Evolutionary conservation across 768 basidiomycete species (phyloP).

Genomic region (Tulasnella sp.): DNA sequence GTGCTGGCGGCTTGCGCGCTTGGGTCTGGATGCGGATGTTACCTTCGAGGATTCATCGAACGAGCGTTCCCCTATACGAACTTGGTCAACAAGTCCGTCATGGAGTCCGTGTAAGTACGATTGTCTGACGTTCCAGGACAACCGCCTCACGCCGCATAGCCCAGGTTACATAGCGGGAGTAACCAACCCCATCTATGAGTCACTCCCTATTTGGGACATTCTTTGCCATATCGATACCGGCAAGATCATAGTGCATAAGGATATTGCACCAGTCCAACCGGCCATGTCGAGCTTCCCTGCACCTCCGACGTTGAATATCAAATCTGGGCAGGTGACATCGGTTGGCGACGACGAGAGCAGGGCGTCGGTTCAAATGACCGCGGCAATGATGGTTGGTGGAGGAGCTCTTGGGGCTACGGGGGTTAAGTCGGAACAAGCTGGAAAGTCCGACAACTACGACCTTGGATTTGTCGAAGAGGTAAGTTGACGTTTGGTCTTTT

Average conservation of each 20-base stretch:
- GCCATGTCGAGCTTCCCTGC: slow-evolving; percentile 11
- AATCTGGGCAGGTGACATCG: background rate
- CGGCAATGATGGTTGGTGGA: slow-evolving; percentile 11
- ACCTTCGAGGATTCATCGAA: slow-evolving; percentile 79
- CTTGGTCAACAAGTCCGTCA: slow-evolving; percentile 45
- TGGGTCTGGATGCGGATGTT: slow-evolving; percentile 79
- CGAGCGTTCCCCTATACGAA: slow-evolving; percentile 95
- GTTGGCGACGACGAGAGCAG: slow-evolving; percentile 16
- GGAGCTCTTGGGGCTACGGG: background rate
- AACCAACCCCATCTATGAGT: slow-evolving; percentile 93
- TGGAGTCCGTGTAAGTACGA: slow-evolving; percentile 64
- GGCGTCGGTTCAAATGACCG: slow-evolving; percentile 9
- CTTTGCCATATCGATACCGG: slow-evolving; percentile 86
- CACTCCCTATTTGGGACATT: slow-evolving; percentile 82
- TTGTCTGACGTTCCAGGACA: background rate
- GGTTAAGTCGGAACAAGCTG: slow-evolving; percentile 14
- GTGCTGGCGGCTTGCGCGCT: slow-evolving; percentile 93
- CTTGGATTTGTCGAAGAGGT: slow-evolving; percentile 93
- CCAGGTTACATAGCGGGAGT: slow-evolving; percentile 95
- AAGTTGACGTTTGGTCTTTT: slow-evolving; percentile 31
- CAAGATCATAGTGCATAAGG: slow-evolving; percentile 78
- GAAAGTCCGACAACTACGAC: slow-evolving; percentile 57
- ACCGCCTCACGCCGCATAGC: slow-evolving; percentile 33
- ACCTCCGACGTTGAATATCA: background rate
- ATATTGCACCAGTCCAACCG: slow-evolving; percentile 49